Evolutionary conservation across 2,329 filamentous ascomycete species (phyloP), one percentile per base, ranked within the genome.

Genomic region (Botrytis porri): DNA sequence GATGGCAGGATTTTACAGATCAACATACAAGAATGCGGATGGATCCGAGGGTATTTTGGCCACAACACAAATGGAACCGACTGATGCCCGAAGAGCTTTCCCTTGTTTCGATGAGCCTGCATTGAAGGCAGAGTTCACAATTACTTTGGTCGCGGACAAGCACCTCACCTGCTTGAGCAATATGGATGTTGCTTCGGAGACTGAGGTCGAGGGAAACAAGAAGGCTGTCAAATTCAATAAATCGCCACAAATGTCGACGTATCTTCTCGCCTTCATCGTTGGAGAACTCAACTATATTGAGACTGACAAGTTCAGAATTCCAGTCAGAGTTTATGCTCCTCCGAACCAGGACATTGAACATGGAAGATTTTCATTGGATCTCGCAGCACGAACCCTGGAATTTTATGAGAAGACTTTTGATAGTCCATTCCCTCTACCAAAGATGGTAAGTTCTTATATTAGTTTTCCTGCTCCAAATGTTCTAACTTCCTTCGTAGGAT

Each of bases 1-100:
- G 84, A 97, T 98, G 94, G 95, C 95, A 66, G 95, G 95, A 65
- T 98, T 98, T 88, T 98, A 98, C 84, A 90, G 95, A 73, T 97
- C 94, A 1, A 97, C 94, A 10, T 98, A 95, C 86, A 97, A 96
- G 86, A 90, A 89, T 75, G 84, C 88, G 66, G 90, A 96, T 80
- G 95, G 95, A 57, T 89, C 89, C 74, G 90, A 91, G 73, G 93
- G 92, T 77, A 92, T 95, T 81, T 87, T 98, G 80, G 95, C 95
- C 41, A 95, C 94, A 39, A 93, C 93, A 29, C 95, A 98, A 86
- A 97, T 98, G 93, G 95, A 98, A 85, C 92, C 95, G 57, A 98
- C 95, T 22, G 95, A 98, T 84, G 95, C 94, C 75, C 89, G 95
- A 79, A 88, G 95, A 78, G 94, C 95, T 10, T 97, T 98, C 84